A percentile compares a stretch with the other conserved stretches of the same genome.
Conservation (phyloP, 2,329 filamentous ascomycete genomes). For the Plectosphaerella cucumerina region DNA sequence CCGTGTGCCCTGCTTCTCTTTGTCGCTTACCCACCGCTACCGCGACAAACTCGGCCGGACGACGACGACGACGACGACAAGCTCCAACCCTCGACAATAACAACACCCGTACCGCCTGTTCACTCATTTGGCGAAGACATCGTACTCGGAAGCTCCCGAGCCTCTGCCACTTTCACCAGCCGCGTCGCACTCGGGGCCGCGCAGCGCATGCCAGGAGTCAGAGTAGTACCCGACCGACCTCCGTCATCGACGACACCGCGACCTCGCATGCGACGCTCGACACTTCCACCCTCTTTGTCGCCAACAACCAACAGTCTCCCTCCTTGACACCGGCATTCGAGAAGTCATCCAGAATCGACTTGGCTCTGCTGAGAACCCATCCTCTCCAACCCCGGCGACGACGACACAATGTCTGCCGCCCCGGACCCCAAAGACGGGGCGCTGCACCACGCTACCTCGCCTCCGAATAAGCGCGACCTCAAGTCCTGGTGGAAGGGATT, state of each 20-base stretch:
- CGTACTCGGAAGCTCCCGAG: no score
- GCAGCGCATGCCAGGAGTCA: no score
- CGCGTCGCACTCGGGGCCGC: no score
- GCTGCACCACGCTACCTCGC: slow-evolving; percentile 52
- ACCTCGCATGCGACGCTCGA: background rate
- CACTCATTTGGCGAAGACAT: no score
- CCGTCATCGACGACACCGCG: background rate
- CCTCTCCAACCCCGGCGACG: slow-evolving; percentile 2
- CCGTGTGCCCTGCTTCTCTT: background rate
- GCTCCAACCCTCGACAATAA: no score
- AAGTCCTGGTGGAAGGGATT: slow-evolving; percentile 98
- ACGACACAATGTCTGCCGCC: slow-evolving; percentile 4
- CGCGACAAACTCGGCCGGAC: no score
- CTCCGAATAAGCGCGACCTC: slow-evolving; percentile 80
- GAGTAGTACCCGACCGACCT: no score
- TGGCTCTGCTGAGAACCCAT: no score
- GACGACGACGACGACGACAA: no score
- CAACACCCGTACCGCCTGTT: no score
- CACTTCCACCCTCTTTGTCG: background rate
- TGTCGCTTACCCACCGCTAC: background rate
- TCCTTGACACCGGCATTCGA: background rate
- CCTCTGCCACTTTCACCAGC: no score
- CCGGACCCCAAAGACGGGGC: slow-evolving; percentile 23
- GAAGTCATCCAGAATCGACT: background rate
- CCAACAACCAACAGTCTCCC: background rate